Base-by-base conservation (phyloP, 371 early-diverging fungal genomes). In the Lichtheimia corymbifera region DNA sequence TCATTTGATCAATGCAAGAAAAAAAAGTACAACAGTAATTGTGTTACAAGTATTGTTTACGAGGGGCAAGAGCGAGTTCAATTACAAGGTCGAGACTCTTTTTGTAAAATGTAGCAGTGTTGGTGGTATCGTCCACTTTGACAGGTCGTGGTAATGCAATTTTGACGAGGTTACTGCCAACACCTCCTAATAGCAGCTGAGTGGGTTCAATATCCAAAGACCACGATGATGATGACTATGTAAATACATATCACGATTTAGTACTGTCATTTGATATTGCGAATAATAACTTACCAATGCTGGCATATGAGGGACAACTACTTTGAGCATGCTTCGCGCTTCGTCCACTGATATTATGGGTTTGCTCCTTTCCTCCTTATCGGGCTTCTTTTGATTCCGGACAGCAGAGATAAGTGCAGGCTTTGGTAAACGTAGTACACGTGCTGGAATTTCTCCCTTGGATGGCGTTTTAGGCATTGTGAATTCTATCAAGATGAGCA, bases 361-460 rank as follows among this genome's bases (percentile, higher is more conserved):
- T 40, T 56, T 49, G 24, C 44, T 40, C 55, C 30, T 35, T 11
- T 42, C 30, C n/a, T 57, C 53, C 12, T 58, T 62, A 24, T n/a
- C 5, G n/a, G 50, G 55, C 42, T 55, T 55, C 5, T 53, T 53
- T 20, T 53, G 54, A 17, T 62, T 49, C 42, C 40, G 59, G 9
- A 78, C 50, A 18, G 73, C 75, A 0, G 77, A 60, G 14, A 90
- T 79, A 5, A 80, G 57, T 22, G 84, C 66, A 14, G 85, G 79
- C 51, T 86, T 80, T 13, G 88, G 78, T 53, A 87, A 54, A 11
- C 79, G 73, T 25, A 92, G 72, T 2, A 79, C 61, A 15, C 90
- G 88, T 17, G 64, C 63, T 14, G 84, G 84, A 4, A 90, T 80
- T 15, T 63, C 58, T 13, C 91, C 91, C 58, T 88, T 90, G 17